These are phyloP conservation scores for Verbena officinalis DNA, from an alignment of 257 asterid species.

Conservation along the genomic window DNA sequence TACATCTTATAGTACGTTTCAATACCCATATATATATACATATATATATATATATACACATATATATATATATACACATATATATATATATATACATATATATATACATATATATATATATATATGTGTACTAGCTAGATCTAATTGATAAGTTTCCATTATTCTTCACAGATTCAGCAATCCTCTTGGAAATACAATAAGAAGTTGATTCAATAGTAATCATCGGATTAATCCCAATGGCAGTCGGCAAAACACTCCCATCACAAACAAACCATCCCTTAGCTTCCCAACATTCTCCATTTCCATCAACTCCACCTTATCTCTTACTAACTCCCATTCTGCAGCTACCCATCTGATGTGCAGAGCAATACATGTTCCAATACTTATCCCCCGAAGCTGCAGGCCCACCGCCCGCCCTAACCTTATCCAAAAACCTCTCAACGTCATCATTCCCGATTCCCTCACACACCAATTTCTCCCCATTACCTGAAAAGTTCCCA, in stretches of 20 bases:
- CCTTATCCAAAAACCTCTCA: constrained; percentile 48
- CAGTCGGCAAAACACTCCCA: constrained; percentile 65
- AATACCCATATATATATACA: too few species aligned
- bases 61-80: too few species aligned
- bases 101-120: too few species aligned
- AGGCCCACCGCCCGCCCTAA: constrained; percentile 41
- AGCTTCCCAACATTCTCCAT: constrained; percentile 76
- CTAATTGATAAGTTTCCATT: too few species aligned
- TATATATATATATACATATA: too few species aligned
- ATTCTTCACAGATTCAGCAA: constrained; percentile 36
- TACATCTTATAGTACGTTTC: too few species aligned
- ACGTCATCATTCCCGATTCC: constrained; percentile 41
- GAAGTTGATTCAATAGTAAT: constrained; percentile 68
- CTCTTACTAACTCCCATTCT: constrained; percentile 50
- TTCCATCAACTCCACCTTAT: constrained; percentile 57
- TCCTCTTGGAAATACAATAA: constrained; percentile 55
- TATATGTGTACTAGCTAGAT: too few species aligned
- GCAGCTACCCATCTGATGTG: constrained; percentile 72
- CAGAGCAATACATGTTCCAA: constrained; percentile 52
- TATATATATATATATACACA: too few species aligned
- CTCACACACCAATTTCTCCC: constrained; percentile 44
- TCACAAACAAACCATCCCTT: constrained; percentile 60
- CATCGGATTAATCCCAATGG: constrained; percentile 68
- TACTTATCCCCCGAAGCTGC: constrained; percentile 31
- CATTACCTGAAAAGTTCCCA: constrained; percentile 57